These are phyloP conservation scores for Thielaviopsis musarum DNA, from an alignment of 2,329 filamentous ascomycete genomes.

Conservation along the genomic window DNA sequence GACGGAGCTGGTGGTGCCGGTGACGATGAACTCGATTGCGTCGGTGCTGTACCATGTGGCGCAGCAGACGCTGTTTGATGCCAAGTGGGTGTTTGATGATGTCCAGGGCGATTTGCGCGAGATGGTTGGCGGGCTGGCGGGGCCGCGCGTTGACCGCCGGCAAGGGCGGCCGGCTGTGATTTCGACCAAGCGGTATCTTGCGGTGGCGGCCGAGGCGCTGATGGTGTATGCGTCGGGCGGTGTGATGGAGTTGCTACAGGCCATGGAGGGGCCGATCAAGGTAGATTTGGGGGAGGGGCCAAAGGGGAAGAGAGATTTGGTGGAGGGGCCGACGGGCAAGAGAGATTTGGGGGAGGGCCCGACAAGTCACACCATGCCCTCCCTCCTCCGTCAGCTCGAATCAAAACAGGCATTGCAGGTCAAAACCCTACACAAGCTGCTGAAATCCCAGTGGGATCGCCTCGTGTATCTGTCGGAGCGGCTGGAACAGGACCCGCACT, in stretches of 20 bases:
- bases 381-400: constrained; percentile 2
- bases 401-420: constrained; percentile 1
- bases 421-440: constrained; percentile 1
- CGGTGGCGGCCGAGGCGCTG: constrained; percentile 4
- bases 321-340: neutral
- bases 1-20: constrained; percentile 13
- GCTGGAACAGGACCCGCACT: constrained; percentile 1
- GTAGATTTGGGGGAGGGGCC: neutral
- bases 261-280: constrained; percentile 5
- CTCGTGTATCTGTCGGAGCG: constrained; percentile 13
- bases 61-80: constrained; percentile 18
- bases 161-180: neutral
- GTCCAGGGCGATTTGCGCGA: constrained; percentile 9
- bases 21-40: constrained; percentile 17
- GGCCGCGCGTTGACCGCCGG: neutral
- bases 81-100: constrained; percentile 17
- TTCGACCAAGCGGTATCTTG: constrained; percentile 3
- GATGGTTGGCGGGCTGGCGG: constrained; percentile 4
- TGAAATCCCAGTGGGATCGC: constrained; percentile 14
- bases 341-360: neutral
- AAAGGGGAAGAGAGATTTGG: neutral
- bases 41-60: constrained; percentile 17
- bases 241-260: constrained; percentile 4
- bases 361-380: neutral
- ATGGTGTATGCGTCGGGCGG: constrained; percentile 6